phyloP scores from a whole-genome alignment of 1,284 basidiomycete genomes.

The Ceratorhiza oryzae-sativae region DNA sequence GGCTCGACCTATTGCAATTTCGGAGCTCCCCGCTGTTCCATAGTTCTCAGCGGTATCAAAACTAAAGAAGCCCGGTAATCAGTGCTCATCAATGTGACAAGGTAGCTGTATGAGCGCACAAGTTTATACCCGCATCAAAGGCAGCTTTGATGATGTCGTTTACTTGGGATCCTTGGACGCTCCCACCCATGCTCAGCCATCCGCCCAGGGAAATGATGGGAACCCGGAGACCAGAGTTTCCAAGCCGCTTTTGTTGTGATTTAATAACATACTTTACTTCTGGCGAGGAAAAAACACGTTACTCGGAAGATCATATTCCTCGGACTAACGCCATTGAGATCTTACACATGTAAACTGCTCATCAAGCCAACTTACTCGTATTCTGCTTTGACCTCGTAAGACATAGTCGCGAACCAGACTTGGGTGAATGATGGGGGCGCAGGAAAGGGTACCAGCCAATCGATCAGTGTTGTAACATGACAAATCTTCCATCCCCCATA shows the following conservation, averaged over 20 bases:
- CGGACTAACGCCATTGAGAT: background rate
- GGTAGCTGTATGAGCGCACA: conserved; percentile 52
- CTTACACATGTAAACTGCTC: no score
- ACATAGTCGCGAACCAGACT: background rate
- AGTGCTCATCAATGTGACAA: background rate
- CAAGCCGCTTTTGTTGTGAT: conserved; percentile 39
- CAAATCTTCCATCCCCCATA: background rate
- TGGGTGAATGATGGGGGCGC: background rate
- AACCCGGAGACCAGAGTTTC: conserved; percentile 44
- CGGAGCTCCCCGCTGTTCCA: conserved; percentile 69
- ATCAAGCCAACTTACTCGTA: conserved; percentile 12
- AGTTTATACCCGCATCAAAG: conserved; percentile 72
- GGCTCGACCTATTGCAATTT: conserved; percentile 76
- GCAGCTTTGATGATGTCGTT: conserved; percentile 70
- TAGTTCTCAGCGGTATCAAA: conserved; percentile 74
- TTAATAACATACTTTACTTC: background rate
- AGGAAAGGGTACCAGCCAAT: background rate
- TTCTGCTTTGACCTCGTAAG: conserved; percentile 12
- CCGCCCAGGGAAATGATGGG: conserved; percentile 43
- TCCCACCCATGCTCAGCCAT: conserved; percentile 43
- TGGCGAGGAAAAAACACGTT: background rate
- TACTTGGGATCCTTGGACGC: conserved; percentile 39
- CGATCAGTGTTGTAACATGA: background rate
- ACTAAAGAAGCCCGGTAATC: conserved; percentile 47
- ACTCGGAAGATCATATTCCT: conserved; percentile 43